A percentile compares a stretch with the other conserved stretches of the same genome.
These are phyloP conservation scores for Cucumis hystrix DNA, from an alignment of 306 rosid genomes.

Conservation along the genomic window DNA sequence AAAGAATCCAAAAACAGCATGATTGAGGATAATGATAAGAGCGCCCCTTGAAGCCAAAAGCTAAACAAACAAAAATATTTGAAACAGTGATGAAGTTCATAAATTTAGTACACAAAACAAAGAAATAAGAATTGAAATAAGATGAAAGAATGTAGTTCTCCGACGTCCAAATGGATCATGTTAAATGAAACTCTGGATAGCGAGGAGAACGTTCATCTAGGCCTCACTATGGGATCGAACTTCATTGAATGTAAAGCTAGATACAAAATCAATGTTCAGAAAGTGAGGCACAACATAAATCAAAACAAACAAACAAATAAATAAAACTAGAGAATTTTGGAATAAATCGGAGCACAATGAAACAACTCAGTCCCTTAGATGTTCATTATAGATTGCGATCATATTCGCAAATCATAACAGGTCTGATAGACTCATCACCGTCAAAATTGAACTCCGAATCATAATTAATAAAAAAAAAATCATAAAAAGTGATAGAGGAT, in stretches of 20 bases:
- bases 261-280: neutral
- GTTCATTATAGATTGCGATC: slow-evolving; percentile 67
- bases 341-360: neutral
- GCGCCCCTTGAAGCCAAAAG: neutral
- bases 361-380: slow-evolving; percentile 88
- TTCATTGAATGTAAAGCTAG: neutral
- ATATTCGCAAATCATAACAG: slow-evolving; percentile 80
- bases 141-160: neutral
- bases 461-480: neutral
- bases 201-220: neutral
- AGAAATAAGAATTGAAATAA: neutral
- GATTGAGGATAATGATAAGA: too few relatives aligned
- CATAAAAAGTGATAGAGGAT: too few relatives aligned
- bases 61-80: neutral
- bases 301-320: too few relatives aligned
- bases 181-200: neutral
- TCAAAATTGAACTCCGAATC: neutral
- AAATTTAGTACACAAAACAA: too few relatives aligned
- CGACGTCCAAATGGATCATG: neutral
- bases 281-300: neutral
- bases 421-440: slow-evolving; percentile 80
- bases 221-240: neutral
- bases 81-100: neutral
- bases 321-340: neutral
- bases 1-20: neutral